These are phyloP conservation scores for Cymbidium sinense DNA, from an alignment of 106 monocot genomes.

Conservation along the genomic window DNA sequence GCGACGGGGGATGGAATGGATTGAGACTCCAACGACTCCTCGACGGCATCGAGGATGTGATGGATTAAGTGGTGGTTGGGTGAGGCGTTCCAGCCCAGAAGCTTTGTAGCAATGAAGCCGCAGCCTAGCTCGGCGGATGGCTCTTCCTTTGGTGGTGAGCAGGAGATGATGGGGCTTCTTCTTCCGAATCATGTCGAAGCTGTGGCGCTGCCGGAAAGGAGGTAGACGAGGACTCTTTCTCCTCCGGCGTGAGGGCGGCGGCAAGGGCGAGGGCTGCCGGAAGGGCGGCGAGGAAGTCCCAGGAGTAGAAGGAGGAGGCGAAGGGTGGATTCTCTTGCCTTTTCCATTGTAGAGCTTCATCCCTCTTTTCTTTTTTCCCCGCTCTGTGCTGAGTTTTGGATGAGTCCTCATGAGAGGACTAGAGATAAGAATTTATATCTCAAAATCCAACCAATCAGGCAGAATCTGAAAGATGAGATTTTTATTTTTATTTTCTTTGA, in stretches of 20 bases:
- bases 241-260: constrained; percentile 32
- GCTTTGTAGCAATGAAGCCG: constrained; percentile 55
- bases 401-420: too few species aligned
- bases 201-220: constrained; percentile 11
- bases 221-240: constrained; percentile 41
- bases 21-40: constrained; percentile 5
- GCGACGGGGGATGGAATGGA: not conserved
- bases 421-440: too few species aligned
- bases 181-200: not conserved
- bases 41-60: constrained; percentile 39
- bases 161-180: not conserved
- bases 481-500: too few species aligned
- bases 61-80: constrained; percentile 51
- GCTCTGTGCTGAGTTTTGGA: too few species aligned
- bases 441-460: too few species aligned
- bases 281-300: constrained; percentile 12
- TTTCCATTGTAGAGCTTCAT: constrained; percentile 22
- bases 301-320: constrained; percentile 3
- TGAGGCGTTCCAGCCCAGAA: constrained; percentile 52
- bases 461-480: too few species aligned
- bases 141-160: not conserved
- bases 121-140: constrained; percentile 33
- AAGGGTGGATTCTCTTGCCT: constrained; percentile 25
- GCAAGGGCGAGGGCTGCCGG: constrained; percentile 37
- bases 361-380: not conserved